Conservation (phyloP, 345 rosid species). For the Populus deltoides region DNA sequence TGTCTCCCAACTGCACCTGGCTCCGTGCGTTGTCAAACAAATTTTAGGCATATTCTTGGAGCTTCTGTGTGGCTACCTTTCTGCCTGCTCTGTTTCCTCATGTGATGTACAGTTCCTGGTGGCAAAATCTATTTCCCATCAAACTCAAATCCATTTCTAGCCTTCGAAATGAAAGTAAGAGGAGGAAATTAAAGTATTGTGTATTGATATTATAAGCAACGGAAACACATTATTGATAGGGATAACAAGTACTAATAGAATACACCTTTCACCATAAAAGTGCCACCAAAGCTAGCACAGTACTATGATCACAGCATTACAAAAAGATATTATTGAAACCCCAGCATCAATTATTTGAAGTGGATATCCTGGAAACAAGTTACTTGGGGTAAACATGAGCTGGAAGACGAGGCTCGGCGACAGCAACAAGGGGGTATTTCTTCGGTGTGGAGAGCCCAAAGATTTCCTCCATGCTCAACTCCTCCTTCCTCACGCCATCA, state of each 20-base stretch:
- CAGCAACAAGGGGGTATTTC: conserved; percentile 43
- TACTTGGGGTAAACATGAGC: conserved; percentile 31
- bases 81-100: too few relatives aligned
- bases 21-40: too few relatives aligned
- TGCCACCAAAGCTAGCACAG: background rate
- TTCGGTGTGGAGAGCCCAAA: conserved; percentile 53
- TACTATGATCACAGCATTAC: background rate
- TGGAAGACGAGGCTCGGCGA: conserved; percentile 47
- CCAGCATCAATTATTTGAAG: background rate
- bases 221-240: background rate
- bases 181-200: background rate
- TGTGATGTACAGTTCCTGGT: too few relatives aligned
- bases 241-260: background rate
- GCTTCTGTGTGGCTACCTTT: too few relatives aligned
- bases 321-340: background rate
- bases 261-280: background rate
- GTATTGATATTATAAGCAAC: background rate
- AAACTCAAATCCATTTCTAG: background rate
- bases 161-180: background rate
- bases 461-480: conserved; percentile 58
- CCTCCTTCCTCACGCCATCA: conserved; percentile 22
- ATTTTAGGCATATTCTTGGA: too few relatives aligned
- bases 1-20: too few relatives aligned
- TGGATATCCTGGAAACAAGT: background rate
- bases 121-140: too few relatives aligned